These are phyloP conservation scores for Coemansia sp. DNA, from an alignment of 192 early-diverging fungal genomes.

Conservation along the genomic window DNA sequence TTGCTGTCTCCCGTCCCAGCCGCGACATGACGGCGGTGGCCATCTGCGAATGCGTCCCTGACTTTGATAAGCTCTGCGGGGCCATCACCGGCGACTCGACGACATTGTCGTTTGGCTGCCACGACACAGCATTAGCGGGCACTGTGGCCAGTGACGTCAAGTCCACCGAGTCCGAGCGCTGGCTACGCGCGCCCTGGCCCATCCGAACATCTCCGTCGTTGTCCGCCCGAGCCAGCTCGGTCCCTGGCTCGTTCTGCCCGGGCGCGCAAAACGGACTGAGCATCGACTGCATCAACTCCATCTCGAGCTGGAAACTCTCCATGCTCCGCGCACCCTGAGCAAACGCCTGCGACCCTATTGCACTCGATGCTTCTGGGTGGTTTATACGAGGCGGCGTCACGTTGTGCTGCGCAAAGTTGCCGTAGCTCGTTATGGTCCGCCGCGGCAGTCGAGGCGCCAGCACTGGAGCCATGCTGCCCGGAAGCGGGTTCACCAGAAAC, in stretches of 20 bases:
- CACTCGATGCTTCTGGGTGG: not conserved
- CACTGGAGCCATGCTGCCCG: not conserved
- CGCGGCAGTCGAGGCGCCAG: not conserved
- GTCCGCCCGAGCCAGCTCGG: not conserved
- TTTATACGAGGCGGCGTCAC: not conserved
- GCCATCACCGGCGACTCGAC: slow-evolving; percentile 17
- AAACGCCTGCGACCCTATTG: not conserved
- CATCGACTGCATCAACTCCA: slow-evolving; percentile 49
- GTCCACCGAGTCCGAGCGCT: slow-evolving; percentile 44
- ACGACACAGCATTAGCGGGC: slow-evolving; percentile 5
- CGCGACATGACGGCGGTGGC: slow-evolving; percentile 37
- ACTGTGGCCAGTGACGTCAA: slow-evolving; percentile 43
- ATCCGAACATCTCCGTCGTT: slow-evolving; percentile 26
- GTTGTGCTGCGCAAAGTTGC: not conserved
- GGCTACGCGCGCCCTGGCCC: slow-evolving; percentile 23
- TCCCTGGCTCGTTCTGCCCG: slow-evolving; percentile 3
- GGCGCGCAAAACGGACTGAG: slow-evolving; percentile 31
- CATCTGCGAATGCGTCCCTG: slow-evolving; percentile 45
- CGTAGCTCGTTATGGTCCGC: not conserved
- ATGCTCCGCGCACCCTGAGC: not conserved
- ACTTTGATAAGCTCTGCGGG: slow-evolving; percentile 10
- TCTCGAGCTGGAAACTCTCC: slow-evolving; percentile 25
- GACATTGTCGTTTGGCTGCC: not conserved
- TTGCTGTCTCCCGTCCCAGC: slow-evolving; percentile 15
- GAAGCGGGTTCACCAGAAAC: slow-evolving; percentile 6